Conservation (phyloP, 2,329 filamentous ascomycete genomes). For the Colletotrichum australisinense region DNA sequence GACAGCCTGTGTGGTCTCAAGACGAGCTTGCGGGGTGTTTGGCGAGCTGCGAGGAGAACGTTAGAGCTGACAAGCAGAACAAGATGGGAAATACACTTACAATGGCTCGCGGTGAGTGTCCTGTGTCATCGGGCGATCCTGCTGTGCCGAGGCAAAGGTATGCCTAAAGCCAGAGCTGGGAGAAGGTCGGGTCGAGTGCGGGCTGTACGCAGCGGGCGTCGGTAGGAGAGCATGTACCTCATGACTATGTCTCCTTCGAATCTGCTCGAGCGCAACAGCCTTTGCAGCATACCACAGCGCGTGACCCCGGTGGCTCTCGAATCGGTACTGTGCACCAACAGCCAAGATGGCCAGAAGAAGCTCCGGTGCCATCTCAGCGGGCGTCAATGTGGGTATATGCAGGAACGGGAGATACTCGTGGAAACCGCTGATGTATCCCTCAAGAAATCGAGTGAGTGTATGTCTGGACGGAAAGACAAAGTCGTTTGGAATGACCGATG, state of each 20-base stretch:
- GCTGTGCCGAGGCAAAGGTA: constrained; percentile 68
- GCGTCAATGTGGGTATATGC: constrained; percentile 74
- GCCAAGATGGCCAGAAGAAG: constrained; percentile 75
- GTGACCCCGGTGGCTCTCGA: constrained; percentile 69
- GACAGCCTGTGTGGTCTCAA: constrained; percentile 75
- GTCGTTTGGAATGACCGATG: constrained; percentile 67
- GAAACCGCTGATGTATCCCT: constrained; percentile 77
- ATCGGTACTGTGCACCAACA: constrained; percentile 75
- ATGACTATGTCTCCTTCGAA: constrained; percentile 66
- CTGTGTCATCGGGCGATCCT: constrained; percentile 66
- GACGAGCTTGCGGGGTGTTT: constrained; percentile 67
- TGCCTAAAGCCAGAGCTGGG: constrained; percentile 68
- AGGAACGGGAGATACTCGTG: constrained; percentile 69
- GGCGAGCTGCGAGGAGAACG: constrained; percentile 57
- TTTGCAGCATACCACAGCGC: constrained; percentile 72
- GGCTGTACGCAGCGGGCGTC: constrained; percentile 68
- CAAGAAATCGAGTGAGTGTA: constrained; percentile 75
- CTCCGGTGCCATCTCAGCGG: constrained; percentile 74
- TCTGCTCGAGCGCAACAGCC: constrained; percentile 68
- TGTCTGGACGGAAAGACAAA: constrained; percentile 78
- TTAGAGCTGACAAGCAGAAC: neutral
- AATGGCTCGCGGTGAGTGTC: constrained; percentile 70
- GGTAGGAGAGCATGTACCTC: constrained; percentile 68
- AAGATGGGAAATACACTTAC: constrained; percentile 53
- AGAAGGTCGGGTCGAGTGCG: constrained; percentile 69